phyloP scores from a whole-genome alignment of 768 basidiomycete species.

The Dioszegia crocea region DNA sequence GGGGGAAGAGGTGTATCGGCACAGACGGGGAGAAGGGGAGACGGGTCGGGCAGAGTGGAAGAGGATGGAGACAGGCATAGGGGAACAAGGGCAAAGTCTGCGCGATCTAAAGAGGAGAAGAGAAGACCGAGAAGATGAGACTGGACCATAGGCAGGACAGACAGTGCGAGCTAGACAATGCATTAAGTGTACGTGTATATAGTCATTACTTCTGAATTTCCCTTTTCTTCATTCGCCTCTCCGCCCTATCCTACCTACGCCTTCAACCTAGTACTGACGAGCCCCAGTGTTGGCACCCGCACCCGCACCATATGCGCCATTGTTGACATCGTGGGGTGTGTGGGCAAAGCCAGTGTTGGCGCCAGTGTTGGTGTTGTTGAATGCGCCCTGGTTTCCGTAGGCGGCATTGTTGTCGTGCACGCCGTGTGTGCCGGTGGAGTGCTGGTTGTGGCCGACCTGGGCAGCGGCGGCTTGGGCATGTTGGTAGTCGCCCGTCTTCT shows the following conservation, averaged over 20 bases:
- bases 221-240: too few relatives aligned
- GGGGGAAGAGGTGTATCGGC: too few relatives aligned
- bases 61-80: too few relatives aligned
- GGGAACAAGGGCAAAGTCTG: too few relatives aligned
- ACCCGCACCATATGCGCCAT: background rate
- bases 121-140: background rate
- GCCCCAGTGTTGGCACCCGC: too few relatives aligned
- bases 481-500: slow-evolving; percentile 20
- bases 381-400: background rate
- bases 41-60: too few relatives aligned
- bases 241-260: background rate
- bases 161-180: too few relatives aligned
- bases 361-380: slow-evolving; percentile 5
- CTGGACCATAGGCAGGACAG: too few relatives aligned
- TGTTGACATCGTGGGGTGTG: background rate
- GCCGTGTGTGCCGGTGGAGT: slow-evolving; percentile 4
- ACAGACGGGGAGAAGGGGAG: too few relatives aligned
- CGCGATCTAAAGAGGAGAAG: too few relatives aligned
- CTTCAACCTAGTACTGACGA: background rate
- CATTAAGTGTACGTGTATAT: too few relatives aligned
- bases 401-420: background rate
- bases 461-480: slow-evolving; percentile 10
- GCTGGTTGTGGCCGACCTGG: background rate
- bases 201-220: background rate
- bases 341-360: too few relatives aligned